A percentile compares a stretch with the other conserved stretches of the same genome.
These are phyloP conservation scores for Microcyclospora tardicrescens DNA, from an alignment of 2,329 filamentous ascomycete species.

Conservation along the genomic window DNA sequence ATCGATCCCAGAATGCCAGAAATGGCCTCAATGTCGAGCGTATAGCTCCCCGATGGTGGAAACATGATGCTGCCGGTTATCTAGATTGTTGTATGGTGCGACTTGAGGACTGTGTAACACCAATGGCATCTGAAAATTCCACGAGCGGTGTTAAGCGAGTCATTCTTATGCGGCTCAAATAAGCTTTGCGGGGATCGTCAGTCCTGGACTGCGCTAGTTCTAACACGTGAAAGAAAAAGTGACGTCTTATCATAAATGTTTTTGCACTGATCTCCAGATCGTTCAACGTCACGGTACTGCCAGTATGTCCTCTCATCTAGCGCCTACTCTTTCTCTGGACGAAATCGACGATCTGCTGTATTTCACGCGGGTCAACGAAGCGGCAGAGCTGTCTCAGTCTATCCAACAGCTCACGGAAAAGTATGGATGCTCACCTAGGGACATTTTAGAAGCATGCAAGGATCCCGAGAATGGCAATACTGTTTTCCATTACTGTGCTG, in stretches of 20 bases:
- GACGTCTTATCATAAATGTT: neutral
- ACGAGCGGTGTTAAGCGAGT: no score
- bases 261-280: neutral
- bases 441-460: conserved; percentile 55
- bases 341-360: conserved; percentile 88
- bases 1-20: conserved; percentile 91
- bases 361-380: conserved; percentile 66
- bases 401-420: conserved; percentile 49
- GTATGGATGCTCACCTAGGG: conserved; percentile 46
- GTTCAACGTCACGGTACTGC: neutral
- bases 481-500: conserved; percentile 77
- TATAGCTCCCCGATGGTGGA: conserved; percentile 42
- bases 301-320: conserved; percentile 1
- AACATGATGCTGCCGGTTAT: conserved; percentile 29
- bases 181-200: neutral
- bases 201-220: neutral
- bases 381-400: conserved; percentile 49
- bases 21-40: conserved; percentile 73
- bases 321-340: conserved; percentile 51
- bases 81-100: no score
- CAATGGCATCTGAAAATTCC: no score
- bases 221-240: neutral
- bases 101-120: no score
- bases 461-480: conserved; percentile 69
- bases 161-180: neutral